These are phyloP conservation scores for Polyplosphaeria fusca DNA, from an alignment of 495 filamentous ascomycete species.

Conservation along the genomic window DNA sequence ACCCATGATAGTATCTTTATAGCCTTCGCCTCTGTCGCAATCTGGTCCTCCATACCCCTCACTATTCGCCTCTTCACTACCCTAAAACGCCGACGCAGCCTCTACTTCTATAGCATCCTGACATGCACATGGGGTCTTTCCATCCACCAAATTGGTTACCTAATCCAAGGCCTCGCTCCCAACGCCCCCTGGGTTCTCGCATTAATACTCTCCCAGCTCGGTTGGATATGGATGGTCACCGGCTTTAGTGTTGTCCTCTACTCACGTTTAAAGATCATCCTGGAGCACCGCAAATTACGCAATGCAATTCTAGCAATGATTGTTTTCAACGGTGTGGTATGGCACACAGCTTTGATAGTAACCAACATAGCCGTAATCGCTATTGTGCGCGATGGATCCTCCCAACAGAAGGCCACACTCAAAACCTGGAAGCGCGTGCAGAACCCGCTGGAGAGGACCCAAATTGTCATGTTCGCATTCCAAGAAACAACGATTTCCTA, in stretches of 20 bases:
- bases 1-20: conserved; percentile 1
- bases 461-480: conserved; percentile 12
- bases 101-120: conserved; percentile 18
- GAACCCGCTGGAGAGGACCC: conserved; percentile 6
- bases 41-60: conserved; percentile 10
- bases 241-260: conserved; percentile 12
- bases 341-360: background rate
- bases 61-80: conserved; percentile 12
- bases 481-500: conserved; percentile 10
- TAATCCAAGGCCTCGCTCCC: background rate
- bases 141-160: conserved; percentile 7
- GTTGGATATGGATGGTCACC: conserved; percentile 14
- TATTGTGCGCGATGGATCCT: background rate
- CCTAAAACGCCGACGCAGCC: background rate
- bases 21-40: conserved; percentile 8
- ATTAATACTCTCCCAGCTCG: background rate
- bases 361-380: background rate
- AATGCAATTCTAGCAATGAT: background rate
- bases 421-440: background rate
- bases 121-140: conserved; percentile 10
- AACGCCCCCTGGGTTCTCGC: background rate
- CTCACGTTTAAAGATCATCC: conserved; percentile 12
- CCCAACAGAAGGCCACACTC: background rate
- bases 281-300: background rate
- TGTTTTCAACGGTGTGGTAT: conserved; percentile 3